Base-by-base conservation (phyloP, 495 filamentous ascomycete genomes). In the Penicillium coffeae region DNA sequence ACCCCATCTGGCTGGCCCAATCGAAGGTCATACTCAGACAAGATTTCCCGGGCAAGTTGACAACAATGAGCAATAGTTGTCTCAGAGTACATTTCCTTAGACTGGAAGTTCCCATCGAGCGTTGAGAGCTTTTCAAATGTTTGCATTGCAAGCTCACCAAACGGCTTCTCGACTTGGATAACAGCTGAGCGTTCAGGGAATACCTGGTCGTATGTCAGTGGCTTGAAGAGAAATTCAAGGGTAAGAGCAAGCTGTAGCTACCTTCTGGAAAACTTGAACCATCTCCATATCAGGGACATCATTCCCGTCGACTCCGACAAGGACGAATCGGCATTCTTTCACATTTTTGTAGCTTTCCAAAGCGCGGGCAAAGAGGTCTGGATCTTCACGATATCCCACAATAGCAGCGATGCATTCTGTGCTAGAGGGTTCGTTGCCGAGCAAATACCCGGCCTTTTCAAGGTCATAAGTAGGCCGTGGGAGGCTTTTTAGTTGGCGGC, bases 381-480 rank as follows among this genome's bases (percentile, higher is more conserved):
- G 62, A 21, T 68, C 62, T 49, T 68, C 64, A 19, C 64, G 64
- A 47, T 68, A 68, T 14, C 64, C 64, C 3, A 68, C 64, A 43
- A 68, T 57, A 0, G 55, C 58, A 5, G 64, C 62, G 54, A 68
- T 55, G 25, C 60, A 64, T 25, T 60, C 55, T 14, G 52, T 48
- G 2, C 45, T 48, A 6, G 21, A 21, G 6, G 48, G 40, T 12
- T 25, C 3, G 22, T n/a, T 44, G 0, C 27, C 9, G 9, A 49
- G 30, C 3, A 42, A 2, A 25, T 21, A 12, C 30, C 42, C 45
- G 15, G 51, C 53, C 21, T 60, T 63, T 21, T 63, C 51, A 1
- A 35, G 19, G 27, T 53, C 51, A 39, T 45, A 45, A 30, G 12
- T 13, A 20, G 32, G 34, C 22, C 38, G 38, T 0, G 51, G 19